Percentiles rank a stretch among this genome's conserved stretches.
These are phyloP conservation scores for Cornus controversa DNA, from an alignment of 148 eudicot genomes.

Conservation along the genomic window DNA sequence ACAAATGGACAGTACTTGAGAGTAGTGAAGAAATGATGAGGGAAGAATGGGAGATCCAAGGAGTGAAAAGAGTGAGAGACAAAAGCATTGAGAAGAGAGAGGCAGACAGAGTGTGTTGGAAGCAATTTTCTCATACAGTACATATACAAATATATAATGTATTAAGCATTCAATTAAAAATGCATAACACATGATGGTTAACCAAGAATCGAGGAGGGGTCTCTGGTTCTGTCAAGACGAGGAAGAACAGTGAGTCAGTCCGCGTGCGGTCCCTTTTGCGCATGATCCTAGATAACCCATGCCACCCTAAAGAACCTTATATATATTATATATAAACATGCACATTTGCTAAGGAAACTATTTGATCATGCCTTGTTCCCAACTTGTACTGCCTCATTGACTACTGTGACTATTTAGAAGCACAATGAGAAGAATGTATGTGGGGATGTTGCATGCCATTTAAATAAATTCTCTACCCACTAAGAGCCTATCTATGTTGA, in stretches of 20 bases:
- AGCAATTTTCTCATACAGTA: background rate
- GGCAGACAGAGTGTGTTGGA: background rate
- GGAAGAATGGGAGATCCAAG: conserved; percentile 23
- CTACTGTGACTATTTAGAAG: background rate
- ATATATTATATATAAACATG: background rate
- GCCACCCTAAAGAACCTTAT: background rate
- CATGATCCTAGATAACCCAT: conserved; percentile 30
- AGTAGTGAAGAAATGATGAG: conserved; percentile 15
- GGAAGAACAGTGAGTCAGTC: conserved; percentile 20
- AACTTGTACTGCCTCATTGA: background rate
- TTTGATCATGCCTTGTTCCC: background rate
- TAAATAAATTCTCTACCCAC: background rate
- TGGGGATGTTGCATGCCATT: background rate
- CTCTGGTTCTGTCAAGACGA: background rate
- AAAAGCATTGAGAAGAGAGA: conserved; percentile 17
- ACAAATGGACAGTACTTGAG: conserved; percentile 8
- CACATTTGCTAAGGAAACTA: background rate
- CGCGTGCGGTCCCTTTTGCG: conserved; percentile 32
- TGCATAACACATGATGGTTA: background rate
- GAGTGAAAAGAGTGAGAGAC: conserved; percentile 22
- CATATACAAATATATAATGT: background rate
- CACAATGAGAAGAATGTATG: background rate
- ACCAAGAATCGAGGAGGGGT: conserved; percentile 3
- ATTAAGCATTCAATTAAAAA: background rate
- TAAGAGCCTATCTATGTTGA: background rate